phyloP scores from a whole-genome alignment of 805 yeast genomes.

The Jamesozyma spencerorum region DNA sequence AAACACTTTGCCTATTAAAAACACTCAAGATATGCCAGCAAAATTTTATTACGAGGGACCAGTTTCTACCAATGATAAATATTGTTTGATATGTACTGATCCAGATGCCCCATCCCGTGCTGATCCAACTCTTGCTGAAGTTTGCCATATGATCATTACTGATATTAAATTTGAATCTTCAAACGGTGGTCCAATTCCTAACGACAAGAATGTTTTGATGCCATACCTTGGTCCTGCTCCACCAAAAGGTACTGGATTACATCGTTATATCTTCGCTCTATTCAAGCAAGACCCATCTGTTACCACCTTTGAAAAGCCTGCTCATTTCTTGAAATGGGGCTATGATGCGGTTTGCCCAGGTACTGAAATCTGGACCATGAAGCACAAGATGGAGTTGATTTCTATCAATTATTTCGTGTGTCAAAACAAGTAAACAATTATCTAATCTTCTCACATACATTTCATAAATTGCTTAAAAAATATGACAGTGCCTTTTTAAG shows the following conservation, averaged over 20 bases:
- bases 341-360: conserved; percentile 53
- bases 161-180: conserved; percentile 37
- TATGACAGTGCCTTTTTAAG: too few species aligned
- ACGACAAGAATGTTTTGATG: conserved; percentile 35
- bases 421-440: too few species aligned
- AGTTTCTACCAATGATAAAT: conserved; percentile 20
- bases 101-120: conserved; percentile 81
- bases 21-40: conserved; percentile 57
- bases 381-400: conserved; percentile 53
- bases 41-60: conserved; percentile 41
- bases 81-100: conserved; percentile 74
- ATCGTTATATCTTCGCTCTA: conserved; percentile 73
- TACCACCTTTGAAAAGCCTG: conserved; percentile 6
- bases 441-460: too few species aligned
- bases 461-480: too few species aligned
- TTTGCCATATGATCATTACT: conserved; percentile 55
- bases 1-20: conserved; percentile 53
- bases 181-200: conserved; percentile 6
- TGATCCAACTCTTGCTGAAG: conserved; percentile 77
- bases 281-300: conserved; percentile 44
- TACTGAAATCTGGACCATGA: conserved; percentile 60
- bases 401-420: conserved; percentile 69
- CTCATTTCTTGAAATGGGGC: conserved; percentile 53
- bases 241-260: conserved; percentile 71
- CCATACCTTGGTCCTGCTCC: conserved; percentile 76